Conservation (phyloP, 495 filamentous ascomycete genomes). For the Neurospora intermedia region DNA sequence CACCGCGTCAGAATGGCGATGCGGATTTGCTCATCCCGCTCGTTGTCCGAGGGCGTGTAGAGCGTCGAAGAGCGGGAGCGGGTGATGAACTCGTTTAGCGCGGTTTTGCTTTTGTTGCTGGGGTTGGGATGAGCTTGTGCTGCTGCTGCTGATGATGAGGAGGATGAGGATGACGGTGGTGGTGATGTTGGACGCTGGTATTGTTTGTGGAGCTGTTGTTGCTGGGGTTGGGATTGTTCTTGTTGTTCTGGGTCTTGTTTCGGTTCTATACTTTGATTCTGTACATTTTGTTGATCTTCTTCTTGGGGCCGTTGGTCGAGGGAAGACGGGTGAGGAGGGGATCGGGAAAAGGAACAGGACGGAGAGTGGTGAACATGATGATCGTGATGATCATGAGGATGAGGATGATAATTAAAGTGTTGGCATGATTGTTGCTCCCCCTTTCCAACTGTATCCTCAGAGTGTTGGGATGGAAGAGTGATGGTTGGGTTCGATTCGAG, state of each 20-base stretch:
- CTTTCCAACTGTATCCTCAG: too few relatives aligned
- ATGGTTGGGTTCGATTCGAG: background rate
- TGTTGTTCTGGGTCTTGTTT: background rate
- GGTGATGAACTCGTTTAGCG: background rate
- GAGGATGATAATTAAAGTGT: background rate
- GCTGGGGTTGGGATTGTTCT: background rate
- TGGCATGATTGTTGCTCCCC: background rate
- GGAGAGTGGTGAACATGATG: background rate
- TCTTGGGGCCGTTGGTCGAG: background rate
- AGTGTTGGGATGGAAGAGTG: background rate
- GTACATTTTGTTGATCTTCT: background rate
- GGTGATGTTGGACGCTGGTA: background rate
- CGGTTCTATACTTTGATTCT: background rate
- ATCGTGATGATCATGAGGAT: background rate
- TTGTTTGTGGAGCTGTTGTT: background rate
- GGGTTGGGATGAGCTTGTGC: background rate
- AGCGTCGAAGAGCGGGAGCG: background rate
- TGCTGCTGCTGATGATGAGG: background rate
- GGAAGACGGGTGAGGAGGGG: background rate
- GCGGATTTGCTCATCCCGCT: background rate
- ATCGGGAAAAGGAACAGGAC: background rate
- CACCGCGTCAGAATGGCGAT: background rate
- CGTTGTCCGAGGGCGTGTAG: background rate
- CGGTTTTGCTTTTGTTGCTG: background rate
- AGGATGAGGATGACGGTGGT: background rate